phyloP scores from a whole-genome alignment of 1,284 basidiomycete genomes.

The Calocybe gambosa region DNA sequence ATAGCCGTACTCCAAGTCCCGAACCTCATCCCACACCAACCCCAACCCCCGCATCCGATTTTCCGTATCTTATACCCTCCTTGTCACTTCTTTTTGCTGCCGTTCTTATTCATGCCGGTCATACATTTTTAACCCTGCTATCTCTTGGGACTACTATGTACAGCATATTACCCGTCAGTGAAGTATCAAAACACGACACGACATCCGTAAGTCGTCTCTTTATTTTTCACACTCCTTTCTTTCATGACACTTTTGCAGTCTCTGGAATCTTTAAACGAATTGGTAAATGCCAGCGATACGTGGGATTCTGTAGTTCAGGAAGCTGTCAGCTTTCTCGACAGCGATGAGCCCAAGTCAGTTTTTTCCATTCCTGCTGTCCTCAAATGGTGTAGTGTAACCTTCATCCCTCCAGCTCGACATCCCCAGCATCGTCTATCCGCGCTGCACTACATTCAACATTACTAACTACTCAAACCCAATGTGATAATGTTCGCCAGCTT shows the following conservation, averaged over 20 bases:
- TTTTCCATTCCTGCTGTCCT: conserved; percentile 1
- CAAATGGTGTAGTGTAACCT: conserved; percentile 2
- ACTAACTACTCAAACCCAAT: conserved; percentile 68
- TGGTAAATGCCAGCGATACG: conserved; percentile 56
- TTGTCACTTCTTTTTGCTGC: conserved; percentile 33
- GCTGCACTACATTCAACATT: conserved; percentile 66
- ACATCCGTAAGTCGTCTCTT: conserved; percentile 40
- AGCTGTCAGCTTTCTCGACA: conserved; percentile 56
- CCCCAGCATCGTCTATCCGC: conserved; percentile 55
- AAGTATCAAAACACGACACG: conserved; percentile 41
- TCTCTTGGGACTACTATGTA: conserved; percentile 35
- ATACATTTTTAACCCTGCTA: conserved; percentile 39
- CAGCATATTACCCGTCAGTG: conserved; percentile 32
- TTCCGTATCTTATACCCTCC: conserved; percentile 33
- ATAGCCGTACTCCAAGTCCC: conserved; percentile 36
- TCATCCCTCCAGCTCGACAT: conserved; percentile 24
- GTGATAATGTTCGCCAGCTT: conserved; percentile 72
- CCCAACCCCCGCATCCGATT: conserved; percentile 21
- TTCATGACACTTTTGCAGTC: conserved; percentile 35
- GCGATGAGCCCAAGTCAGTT: conserved; percentile 58
- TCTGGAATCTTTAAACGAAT: conserved; percentile 53
- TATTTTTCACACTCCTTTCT: neutral
- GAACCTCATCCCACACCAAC: conserved; percentile 22
- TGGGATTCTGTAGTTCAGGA: conserved; percentile 72
- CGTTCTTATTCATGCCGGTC: conserved; percentile 42